Percentiles rank a stretch among this genome's conserved stretches.
phyloP scores from a whole-genome alignment of 495 filamentous ascomycete species.

The Tuber indicum region DNA sequence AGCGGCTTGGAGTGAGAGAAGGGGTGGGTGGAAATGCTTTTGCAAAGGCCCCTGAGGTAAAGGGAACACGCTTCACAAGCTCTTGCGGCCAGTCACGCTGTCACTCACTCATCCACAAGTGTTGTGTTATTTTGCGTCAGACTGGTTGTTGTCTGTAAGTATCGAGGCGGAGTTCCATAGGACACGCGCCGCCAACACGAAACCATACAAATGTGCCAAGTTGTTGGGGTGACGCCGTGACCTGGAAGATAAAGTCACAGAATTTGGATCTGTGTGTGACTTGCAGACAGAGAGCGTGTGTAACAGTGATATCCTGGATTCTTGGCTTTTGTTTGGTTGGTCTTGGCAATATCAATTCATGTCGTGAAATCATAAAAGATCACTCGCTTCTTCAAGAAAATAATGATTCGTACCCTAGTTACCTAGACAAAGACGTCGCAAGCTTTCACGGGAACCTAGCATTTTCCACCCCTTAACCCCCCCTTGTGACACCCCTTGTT shows the following conservation, averaged over 20 bases:
- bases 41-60: not conserved
- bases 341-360: not conserved
- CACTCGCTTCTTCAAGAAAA: not conserved
- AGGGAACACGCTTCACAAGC: not conserved
- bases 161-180: not conserved
- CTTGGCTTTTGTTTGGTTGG: not conserved
- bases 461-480: not conserved
- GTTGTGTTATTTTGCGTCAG: constrained; percentile 1
- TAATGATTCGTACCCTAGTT: not conserved
- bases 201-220: not conserved
- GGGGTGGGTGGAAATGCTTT: not conserved
- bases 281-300: not conserved
- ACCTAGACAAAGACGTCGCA: not conserved
- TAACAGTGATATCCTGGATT: not conserved
- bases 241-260: not conserved
- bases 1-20: not conserved
- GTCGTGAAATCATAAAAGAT: not conserved
- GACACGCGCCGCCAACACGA: not conserved
- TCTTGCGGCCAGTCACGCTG: constrained; percentile 3
- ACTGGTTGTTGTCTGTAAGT: not conserved
- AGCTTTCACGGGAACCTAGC: not conserved
- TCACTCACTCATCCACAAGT: not conserved
- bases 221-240: constrained; percentile 1
- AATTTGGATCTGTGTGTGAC: not conserved
- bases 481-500: not conserved